Evolutionary conservation across 73 alveolate species (phyloP).

Genomic region (Paramecium pentaurelia): DNA sequence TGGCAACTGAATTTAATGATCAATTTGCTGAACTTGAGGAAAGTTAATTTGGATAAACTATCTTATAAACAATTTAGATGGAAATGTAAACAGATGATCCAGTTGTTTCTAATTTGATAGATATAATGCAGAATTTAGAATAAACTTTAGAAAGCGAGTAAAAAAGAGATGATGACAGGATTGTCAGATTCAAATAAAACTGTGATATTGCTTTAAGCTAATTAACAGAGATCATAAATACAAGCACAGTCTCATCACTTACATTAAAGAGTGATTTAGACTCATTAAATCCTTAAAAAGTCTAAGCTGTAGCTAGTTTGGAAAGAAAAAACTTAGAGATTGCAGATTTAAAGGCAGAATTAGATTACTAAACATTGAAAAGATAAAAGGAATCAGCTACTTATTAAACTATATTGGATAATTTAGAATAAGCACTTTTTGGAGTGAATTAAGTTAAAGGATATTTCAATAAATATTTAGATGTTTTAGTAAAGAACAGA

Average conservation of each 20-base stretch:
- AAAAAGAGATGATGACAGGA: constrained; percentile 45
- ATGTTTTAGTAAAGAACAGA: constrained; percentile 33
- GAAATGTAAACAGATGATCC: constrained; percentile 50
- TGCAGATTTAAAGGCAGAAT: constrained; percentile 15
- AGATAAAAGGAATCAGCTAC: background rate
- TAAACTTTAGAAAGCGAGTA: constrained; percentile 5
- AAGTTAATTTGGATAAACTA: constrained; percentile 40
- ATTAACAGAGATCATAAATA: background rate
- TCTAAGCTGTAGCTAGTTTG: constrained; percentile 10
- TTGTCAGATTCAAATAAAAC: constrained; percentile 21
- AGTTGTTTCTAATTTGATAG: constrained; percentile 23
- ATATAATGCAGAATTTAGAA: background rate
- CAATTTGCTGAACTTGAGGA: background rate
- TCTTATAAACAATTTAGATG: constrained; percentile 39
- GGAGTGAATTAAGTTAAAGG: constrained; percentile 46
- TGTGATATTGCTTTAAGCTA: constrained; percentile 34
- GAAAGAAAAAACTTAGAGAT: constrained; percentile 32
- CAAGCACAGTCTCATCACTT: background rate
- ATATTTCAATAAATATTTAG: constrained; percentile 19
- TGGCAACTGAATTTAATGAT: constrained; percentile 17
- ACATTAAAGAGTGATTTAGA: constrained; percentile 26
- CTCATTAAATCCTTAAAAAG: constrained; percentile 29
- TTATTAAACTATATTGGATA: background rate
- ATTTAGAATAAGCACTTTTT: constrained; percentile 31
- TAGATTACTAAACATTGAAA: constrained; percentile 26